Base-by-base conservation (phyloP, 768 basidiomycete species). In the Leucocoprinus leucothites region DNA sequence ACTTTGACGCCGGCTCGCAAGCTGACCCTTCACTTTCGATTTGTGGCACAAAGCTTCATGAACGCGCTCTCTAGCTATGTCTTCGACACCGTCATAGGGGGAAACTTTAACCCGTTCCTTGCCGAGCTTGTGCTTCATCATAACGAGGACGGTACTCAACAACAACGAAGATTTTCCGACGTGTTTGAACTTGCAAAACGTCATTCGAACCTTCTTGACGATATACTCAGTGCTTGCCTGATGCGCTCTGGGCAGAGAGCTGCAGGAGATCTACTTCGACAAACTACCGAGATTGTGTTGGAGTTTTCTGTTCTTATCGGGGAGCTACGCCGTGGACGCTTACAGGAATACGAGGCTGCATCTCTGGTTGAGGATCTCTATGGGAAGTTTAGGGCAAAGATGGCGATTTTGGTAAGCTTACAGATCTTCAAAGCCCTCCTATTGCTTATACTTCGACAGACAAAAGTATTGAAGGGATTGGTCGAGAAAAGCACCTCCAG, bases 71-170 rank as follows among this genome's bases (percentile, higher is more conserved):
- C 82, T 2, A 71, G 79, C 31, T 93, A 95, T 60, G 74, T 92
- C 19, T 86, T 86, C 52, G 90, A 93, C 66, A 82, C 81, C n/a
- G 93, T 84, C 2, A 91, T 96, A 55, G 80, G 84, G 11, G 82
- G 82, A 25, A 87, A 89, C 63, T 89, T 91, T 60, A 82, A 86
- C 57, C 74, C 79, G 1, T 92, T 95, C 71, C 66, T 90, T 35
- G 67, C 67, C 9, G 73, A 69, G 6, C 63, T 77, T 31, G 65
- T 65, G 34, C 62, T 65, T 52, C 14, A 14, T 8, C 36, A 22
- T 8, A 25, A 28, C 2, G 46, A 31, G 24, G 47, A 43, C 22
- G 46, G 21, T n/a, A 52, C 35, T 16, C 55, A 46, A 21, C 34
- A 36, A 25, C 16, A 31, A 14, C 16, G 38, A 43, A 42, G 65